Conservation (phyloP, 768 basidiomycete genomes). For the Amanita brunnescens region DNA sequence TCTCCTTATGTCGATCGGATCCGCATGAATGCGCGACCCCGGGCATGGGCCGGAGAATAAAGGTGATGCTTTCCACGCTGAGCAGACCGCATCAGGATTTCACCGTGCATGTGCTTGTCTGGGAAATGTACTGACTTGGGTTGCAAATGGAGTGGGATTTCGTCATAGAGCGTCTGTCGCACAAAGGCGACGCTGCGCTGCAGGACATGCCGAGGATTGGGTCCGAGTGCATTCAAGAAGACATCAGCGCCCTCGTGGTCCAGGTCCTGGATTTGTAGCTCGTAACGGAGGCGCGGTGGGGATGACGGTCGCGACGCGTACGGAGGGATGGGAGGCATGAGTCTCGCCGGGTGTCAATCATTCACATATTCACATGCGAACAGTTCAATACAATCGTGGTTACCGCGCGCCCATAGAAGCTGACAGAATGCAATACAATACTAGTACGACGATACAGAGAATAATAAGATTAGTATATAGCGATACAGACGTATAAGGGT, state of each 20-base stretch:
- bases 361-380: too few relatives aligned
- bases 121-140: not conserved
- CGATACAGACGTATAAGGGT: constrained; percentile 2
- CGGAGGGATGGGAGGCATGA: not conserved
- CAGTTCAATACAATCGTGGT: too few relatives aligned
- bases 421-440: not conserved
- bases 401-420: too few relatives aligned
- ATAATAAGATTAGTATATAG: not conserved
- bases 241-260: not conserved
- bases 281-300: not conserved
- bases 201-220: not conserved
- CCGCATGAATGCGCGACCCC: constrained; percentile 68
- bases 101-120: not conserved
- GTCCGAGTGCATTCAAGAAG: not conserved
- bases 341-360: not conserved
- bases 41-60: constrained; percentile 57
- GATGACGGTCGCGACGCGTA: not conserved
- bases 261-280: not conserved
- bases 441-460: not conserved
- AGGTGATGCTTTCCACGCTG: constrained; percentile 45
- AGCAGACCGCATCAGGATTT: not conserved
- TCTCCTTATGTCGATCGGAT: constrained; percentile 50
- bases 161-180: not conserved
- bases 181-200: not conserved
- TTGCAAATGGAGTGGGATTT: not conserved